Evolutionary conservation across 1,284 basidiomycete genomes (phyloP).

Genomic region (Rugosomyces carneus): DNA sequence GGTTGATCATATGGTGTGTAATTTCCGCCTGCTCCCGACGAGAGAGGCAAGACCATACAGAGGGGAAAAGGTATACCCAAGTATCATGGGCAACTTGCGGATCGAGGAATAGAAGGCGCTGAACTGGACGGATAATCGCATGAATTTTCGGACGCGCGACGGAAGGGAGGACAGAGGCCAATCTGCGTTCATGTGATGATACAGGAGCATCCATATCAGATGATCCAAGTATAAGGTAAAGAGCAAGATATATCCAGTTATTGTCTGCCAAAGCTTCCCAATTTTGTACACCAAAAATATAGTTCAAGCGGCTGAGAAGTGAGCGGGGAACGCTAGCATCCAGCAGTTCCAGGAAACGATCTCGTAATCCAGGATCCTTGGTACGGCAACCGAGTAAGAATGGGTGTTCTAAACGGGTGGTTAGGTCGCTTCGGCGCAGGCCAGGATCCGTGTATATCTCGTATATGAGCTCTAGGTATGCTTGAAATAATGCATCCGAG

Average conservation of each 20-base stretch:
- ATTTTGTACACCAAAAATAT: constrained; percentile 89
- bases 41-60: constrained; percentile 84
- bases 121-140: constrained; percentile 69
- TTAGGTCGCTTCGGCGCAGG: constrained; percentile 89
- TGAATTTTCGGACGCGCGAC: constrained; percentile 46
- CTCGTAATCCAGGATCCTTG: constrained; percentile 74
- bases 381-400: constrained; percentile 93
- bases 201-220: constrained; percentile 61
- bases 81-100: constrained; percentile 72
- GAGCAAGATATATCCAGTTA: constrained; percentile 93
- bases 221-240: constrained; percentile 85
- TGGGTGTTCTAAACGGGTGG: constrained; percentile 87
- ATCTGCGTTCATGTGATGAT: constrained; percentile 34
- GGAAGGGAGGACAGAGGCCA: constrained; percentile 28
- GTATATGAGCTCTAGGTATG: constrained; percentile 88
- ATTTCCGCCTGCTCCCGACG: constrained; percentile 87
- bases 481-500: constrained; percentile 69
- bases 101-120: constrained; percentile 83
- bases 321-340: constrained; percentile 86
- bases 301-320: constrained; percentile 79
- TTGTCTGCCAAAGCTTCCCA: constrained; percentile 94
- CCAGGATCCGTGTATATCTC: constrained; percentile 90
- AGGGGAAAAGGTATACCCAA: constrained; percentile 89
- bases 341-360: constrained; percentile 87
- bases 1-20: constrained; percentile 84